Conservation (phyloP, 257 asterid genomes). For the Ilex aquifolium region DNA sequence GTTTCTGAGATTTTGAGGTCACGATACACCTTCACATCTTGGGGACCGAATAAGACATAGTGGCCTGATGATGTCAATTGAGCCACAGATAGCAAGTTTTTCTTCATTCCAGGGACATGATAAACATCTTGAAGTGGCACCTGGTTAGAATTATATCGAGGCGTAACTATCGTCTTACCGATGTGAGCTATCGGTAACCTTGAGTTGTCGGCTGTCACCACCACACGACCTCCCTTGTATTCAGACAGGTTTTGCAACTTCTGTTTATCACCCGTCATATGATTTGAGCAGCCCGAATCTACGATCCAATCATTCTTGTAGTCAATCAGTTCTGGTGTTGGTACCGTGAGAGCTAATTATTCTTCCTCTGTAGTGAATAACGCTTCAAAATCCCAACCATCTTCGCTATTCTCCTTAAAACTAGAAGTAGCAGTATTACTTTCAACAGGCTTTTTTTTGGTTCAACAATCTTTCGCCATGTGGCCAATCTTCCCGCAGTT, state of each 20-base stretch:
- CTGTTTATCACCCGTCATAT: neutral
- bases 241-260: too few species aligned
- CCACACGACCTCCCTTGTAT: too few species aligned
- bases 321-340: neutral
- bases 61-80: slow-evolving; percentile 15
- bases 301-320: neutral
- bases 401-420: neutral
- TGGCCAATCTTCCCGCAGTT: too few species aligned
- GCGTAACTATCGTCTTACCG: too few species aligned
- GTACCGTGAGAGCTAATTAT: neutral
- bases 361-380: neutral
- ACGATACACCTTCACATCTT: too few species aligned
- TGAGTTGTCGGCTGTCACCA: too few species aligned
- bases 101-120: slow-evolving; percentile 22
- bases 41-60: slow-evolving; percentile 13
- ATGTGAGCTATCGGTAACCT: too few species aligned
- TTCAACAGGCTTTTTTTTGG: too few species aligned
- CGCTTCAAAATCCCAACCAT: neutral
- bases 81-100: slow-evolving; percentile 15
- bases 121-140: neutral
- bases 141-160: neutral
- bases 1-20: too few species aligned
- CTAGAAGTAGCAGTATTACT: neutral
- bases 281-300: too few species aligned
- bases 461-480: too few species aligned